Conservation (phyloP, 2,329 filamentous ascomycete genomes). For the Trichoderma koningii region DNA sequence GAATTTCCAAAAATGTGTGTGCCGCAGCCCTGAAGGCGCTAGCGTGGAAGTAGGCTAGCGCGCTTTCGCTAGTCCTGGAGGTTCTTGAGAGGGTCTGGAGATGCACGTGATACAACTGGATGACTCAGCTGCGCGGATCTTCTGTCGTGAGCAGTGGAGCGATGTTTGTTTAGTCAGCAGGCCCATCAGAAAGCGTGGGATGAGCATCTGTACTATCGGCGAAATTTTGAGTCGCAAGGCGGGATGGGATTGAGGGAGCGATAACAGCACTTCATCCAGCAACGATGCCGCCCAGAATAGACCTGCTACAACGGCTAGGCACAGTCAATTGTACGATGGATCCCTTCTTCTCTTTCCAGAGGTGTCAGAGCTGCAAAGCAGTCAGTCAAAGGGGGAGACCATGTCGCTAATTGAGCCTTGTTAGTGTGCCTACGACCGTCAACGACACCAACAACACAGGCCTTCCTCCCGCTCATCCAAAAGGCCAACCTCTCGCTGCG, state of each 20-base stretch:
- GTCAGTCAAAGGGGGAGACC: background rate
- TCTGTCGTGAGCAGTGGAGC: background rate
- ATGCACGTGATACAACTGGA: constrained; percentile 36
- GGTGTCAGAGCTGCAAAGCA: background rate
- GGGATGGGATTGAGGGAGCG: constrained; percentile 3
- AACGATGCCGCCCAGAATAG: constrained; percentile 69
- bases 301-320: constrained; percentile 60
- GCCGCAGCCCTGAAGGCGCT: constrained; percentile 43
- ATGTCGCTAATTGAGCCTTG: constrained; percentile 26
- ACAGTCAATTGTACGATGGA: constrained; percentile 59
- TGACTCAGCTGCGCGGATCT: constrained; percentile 32
- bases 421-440: constrained; percentile 64
- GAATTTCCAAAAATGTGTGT: constrained; percentile 47
- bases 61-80: background rate
- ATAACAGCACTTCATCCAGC: constrained; percentile 14
- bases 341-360: background rate
- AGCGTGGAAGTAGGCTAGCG: constrained; percentile 34
- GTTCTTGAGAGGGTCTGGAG: background rate
- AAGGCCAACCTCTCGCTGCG: constrained; percentile 64
- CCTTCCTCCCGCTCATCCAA: constrained; percentile 61
- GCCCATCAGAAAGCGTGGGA: constrained; percentile 2
- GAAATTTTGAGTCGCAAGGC: constrained; percentile 40
- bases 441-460: constrained; percentile 48
- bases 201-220: constrained; percentile 9
- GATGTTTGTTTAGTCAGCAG: constrained; percentile 11